A percentile compares a stretch with the other conserved stretches of the same genome.
These are phyloP conservation scores for Adenanthera pavonina DNA, from an alignment of 306 rosid species.

Conservation along the genomic window DNA sequence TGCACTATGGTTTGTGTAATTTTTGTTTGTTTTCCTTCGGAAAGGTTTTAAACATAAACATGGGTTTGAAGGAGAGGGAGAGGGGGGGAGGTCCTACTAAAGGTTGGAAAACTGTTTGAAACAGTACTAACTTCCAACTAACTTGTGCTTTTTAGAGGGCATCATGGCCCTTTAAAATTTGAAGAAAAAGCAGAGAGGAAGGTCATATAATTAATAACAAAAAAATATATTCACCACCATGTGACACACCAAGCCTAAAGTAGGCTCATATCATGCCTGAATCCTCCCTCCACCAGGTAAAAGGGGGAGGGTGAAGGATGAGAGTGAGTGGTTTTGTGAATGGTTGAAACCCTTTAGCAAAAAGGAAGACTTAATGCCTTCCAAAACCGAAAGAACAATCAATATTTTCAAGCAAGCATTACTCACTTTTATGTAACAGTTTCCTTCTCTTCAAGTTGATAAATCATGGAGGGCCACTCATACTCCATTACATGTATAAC, in stretches of 20 bases:
- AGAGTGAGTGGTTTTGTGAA: slow-evolving; percentile 41
- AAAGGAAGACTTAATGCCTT: slow-evolving; percentile 40
- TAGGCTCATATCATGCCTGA: slow-evolving; percentile 48
- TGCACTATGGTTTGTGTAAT: slow-evolving; percentile 19
- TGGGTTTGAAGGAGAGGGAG: slow-evolving; percentile 29
- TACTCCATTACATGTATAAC: slow-evolving; percentile 14
- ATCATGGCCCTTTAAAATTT: slow-evolving; percentile 38
- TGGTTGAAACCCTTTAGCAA: slow-evolving; percentile 49
- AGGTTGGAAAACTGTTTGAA: slow-evolving; percentile 28
- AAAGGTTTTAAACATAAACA: slow-evolving; percentile 17
- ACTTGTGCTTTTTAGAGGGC: slow-evolving; percentile 43
- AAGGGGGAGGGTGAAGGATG: slow-evolving; percentile 22
- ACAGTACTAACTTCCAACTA: slow-evolving; percentile 50
- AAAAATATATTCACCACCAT: slow-evolving; percentile 47
- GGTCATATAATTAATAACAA: slow-evolving; percentile 48
- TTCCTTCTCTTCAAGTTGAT: slow-evolving; percentile 16
- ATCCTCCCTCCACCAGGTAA: slow-evolving; percentile 26
- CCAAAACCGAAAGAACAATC: slow-evolving; percentile 34
- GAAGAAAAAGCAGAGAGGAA: slow-evolving; percentile 26
- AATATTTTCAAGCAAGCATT: slow-evolving; percentile 18
- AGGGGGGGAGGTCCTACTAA: slow-evolving; percentile 21
- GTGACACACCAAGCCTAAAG: slow-evolving; percentile 45
- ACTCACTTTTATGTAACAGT: slow-evolving; percentile 13
- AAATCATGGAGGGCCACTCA: slow-evolving; percentile 22
- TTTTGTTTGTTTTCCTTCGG: not conserved